phyloP scores from a whole-genome alignment of 108 stramenopile genomes.

The Cyclostephanos tholiformis region DNA sequence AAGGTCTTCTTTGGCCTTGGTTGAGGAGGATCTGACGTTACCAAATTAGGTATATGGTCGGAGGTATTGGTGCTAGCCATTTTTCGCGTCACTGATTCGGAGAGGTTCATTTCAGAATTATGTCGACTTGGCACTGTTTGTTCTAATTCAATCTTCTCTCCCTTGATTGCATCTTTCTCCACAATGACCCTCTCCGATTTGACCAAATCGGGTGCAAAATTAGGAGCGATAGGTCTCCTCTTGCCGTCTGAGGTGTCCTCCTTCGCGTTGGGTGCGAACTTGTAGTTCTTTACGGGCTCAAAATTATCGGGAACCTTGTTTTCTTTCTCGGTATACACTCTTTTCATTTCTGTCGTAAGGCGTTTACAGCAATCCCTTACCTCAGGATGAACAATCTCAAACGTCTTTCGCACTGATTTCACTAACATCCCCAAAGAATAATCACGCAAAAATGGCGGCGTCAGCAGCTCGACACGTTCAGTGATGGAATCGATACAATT shows the following conservation, averaged over 20 bases:
- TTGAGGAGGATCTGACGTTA: constrained; percentile 32
- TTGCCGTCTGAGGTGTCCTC: constrained; percentile 2
- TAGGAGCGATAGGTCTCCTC: neutral
- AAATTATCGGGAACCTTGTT: constrained; percentile 45
- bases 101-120: constrained; percentile 15
- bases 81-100: constrained; percentile 9
- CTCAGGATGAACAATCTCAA: constrained; percentile 39
- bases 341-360: constrained; percentile 51
- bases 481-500: constrained; percentile 28
- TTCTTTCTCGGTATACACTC: constrained; percentile 49
- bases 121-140: neutral
- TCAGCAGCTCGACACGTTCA: constrained; percentile 41
- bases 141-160: constrained; percentile 7
- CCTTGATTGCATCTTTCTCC: constrained; percentile 5
- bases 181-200: neutral
- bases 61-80: neutral
- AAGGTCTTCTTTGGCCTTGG: constrained; percentile 39
- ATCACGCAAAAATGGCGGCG: constrained; percentile 51
- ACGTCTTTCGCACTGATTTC: constrained; percentile 45
- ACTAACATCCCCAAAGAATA: constrained; percentile 52
- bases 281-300: constrained; percentile 45
- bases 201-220: neutral
- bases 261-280: constrained; percentile 6
- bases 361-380: constrained; percentile 48
- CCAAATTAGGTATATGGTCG: constrained; percentile 25